Percentiles rank a stretch among this genome's conserved stretches.
phyloP scores from a whole-genome alignment of 768 basidiomycete genomes.

The Hygrophorus pudorinus region DNA sequence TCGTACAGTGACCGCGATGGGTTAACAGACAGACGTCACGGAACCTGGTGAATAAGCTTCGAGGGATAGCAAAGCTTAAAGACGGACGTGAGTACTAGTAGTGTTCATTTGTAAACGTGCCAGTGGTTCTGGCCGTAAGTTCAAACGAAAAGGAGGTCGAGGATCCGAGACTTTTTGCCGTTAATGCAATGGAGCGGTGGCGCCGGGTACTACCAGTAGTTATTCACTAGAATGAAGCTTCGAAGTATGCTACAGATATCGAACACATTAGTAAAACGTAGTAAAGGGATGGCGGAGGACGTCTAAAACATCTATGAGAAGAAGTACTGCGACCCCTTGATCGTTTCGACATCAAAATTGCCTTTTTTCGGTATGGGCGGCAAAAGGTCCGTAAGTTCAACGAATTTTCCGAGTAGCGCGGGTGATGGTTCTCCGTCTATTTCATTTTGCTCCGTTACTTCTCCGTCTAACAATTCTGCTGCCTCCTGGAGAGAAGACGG shows the following conservation, averaged over 20 bases:
- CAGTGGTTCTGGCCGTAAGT: no score
- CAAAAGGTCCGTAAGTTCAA: slow-evolving; percentile 63
- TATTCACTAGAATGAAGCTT: neutral
- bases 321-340: slow-evolving; percentile 83
- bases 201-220: no score
- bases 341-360: slow-evolving; percentile 70
- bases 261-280: neutral
- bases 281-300: neutral
- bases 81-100: no score
- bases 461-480: neutral
- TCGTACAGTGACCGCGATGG: no score
- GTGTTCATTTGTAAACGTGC: no score
- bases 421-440: slow-evolving; percentile 16
- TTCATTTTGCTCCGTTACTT: slow-evolving; percentile 14
- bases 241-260: neutral
- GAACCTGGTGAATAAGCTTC: no score
- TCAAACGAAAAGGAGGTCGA: no score
- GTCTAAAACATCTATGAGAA: slow-evolving; percentile 64
- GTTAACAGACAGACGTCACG: no score
- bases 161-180: no score
- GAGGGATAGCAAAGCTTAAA: no score
- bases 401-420: slow-evolving; percentile 47
- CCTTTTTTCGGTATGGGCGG: slow-evolving; percentile 83
- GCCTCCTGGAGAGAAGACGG: slow-evolving; percentile 1
- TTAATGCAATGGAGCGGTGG: no score